Conservation (phyloP, 2,329 filamentous ascomycete species). For the Alternaria sp. region DNA sequence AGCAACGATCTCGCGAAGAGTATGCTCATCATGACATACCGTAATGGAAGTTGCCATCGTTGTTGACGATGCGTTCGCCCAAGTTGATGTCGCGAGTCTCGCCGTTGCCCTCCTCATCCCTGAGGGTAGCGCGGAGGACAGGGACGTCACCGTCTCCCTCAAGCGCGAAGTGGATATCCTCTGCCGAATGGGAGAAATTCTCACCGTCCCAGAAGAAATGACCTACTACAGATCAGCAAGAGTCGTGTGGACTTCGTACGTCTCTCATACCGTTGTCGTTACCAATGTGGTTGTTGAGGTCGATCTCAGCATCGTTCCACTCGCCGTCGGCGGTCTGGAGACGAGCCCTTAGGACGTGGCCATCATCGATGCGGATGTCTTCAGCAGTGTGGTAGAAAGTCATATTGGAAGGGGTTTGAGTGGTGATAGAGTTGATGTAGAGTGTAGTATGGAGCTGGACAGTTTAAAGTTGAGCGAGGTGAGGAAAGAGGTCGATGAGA, state of each 20-base stretch:
- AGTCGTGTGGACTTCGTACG: background rate
- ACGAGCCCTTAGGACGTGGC: constrained; percentile 58
- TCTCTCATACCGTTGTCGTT: constrained; percentile 58
- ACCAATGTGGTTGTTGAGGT: constrained; percentile 62
- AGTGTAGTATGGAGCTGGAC: background rate
- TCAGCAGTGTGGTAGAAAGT: constrained; percentile 60
- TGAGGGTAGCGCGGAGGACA: constrained; percentile 62
- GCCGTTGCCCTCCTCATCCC: constrained; percentile 54
- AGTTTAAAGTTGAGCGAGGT: background rate
- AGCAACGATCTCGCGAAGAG: background rate
- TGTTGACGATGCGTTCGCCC: constrained; percentile 63
- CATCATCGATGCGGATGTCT: constrained; percentile 60
- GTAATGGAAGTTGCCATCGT: constrained; percentile 53
- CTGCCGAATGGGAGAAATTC: constrained; percentile 59
- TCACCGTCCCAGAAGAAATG: constrained; percentile 57
- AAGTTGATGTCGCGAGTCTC: constrained; percentile 62
- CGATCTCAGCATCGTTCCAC: constrained; percentile 54
- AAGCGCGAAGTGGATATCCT: constrained; percentile 58
- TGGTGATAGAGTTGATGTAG: background rate
- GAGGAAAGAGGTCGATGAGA: background rate
- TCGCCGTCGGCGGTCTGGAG: constrained; percentile 56
- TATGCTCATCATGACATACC: constrained; percentile 12
- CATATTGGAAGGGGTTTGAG: constrained; percentile 24
- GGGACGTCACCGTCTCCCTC: constrained; percentile 62
- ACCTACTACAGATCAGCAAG: constrained; percentile 36